Percentiles rank a stretch among this genome's conserved stretches.
These are phyloP conservation scores for Nicotiana knightiana DNA, from an alignment of 257 asterid genomes.

Conservation along the genomic window DNA sequence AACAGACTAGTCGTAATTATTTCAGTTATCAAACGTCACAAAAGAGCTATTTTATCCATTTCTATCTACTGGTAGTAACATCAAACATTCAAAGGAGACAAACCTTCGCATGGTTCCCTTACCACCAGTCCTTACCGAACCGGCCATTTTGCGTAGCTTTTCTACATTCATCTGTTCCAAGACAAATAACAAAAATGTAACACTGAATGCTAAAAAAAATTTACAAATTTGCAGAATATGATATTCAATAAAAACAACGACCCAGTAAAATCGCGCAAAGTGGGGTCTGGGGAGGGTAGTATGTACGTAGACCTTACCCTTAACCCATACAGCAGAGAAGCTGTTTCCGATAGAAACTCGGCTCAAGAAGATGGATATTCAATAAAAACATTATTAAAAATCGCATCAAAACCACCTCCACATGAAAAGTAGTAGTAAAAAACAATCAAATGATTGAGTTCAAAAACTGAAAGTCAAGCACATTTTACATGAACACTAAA, in stretches of 20 bases:
- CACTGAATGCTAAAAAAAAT: not conserved
- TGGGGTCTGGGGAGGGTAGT: no score
- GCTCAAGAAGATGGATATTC: not conserved
- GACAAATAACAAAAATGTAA: not conserved
- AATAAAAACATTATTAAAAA: not conserved
- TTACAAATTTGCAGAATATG: not conserved
- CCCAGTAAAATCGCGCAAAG: no score
- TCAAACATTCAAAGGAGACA: not conserved
- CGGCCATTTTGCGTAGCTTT: constrained; percentile 64
- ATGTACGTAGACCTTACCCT: no score
- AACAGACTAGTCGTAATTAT: not conserved
- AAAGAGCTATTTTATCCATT: not conserved
- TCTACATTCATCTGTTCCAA: constrained; percentile 67
- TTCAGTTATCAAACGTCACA: not conserved
- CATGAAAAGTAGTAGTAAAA: not conserved
- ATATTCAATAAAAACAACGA: not conserved
- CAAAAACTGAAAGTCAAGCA: not conserved
- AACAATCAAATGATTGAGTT: not conserved
- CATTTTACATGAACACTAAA: not conserved
- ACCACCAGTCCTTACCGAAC: constrained; percentile 73
- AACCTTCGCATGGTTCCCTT: constrained; percentile 74
- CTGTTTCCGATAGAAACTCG: no score
- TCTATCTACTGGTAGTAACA: not conserved
- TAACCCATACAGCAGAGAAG: no score
- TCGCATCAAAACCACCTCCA: not conserved